Base-by-base conservation (phyloP, 2,329 filamentous ascomycete genomes). In the Verruconis gallopava region DNA sequence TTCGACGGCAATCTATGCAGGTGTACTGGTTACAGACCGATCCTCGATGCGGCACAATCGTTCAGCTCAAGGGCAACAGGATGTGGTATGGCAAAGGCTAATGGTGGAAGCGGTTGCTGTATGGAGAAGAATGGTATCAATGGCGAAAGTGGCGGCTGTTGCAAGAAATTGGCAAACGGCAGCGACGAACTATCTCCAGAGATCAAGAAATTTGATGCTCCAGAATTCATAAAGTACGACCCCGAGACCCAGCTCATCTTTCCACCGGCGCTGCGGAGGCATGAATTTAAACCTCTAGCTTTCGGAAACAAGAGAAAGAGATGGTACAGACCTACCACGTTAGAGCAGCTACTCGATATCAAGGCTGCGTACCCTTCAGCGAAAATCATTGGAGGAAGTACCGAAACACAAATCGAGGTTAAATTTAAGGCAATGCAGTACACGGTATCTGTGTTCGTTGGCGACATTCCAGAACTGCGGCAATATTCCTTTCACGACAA, bases 381-480 rank as follows among this genome's bases (percentile, higher is more conserved):
- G 3, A 98, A 96, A 61, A 77, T 98, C 47, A 94, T 98, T 47
- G 89, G 86, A 38, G 91, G 91, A 47, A 94, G 86, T 57, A 93
- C 88, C 2, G 91, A 98, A 61, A 96, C 89, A 0, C 91, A 96
- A 61, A 96, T 98, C 46, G 91, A 98, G 63, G 83, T 93, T 64
- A 95, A 94, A 62, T 96, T 98, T 73, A 96, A 96, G 65, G 85
- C 81, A 1, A 75, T 94, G 68, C 75, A 86, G 52, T 96, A 96
- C 56, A 80, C 81, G 3, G 77, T 84, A 1, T 95, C 88, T 0
- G 83, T 98, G 0, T 96, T 81, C 50, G 83, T 96, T 6, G 88
- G 89, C 9, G 91, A 98, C 53, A 94, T 98, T 45, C 68, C 84
- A 1, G 91, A 96, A 61, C 65, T 98, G 44, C 73, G 85, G 11